phyloP scores from a whole-genome alignment of 1,284 basidiomycete genomes.

The Ganoderma lucidum region DNA sequence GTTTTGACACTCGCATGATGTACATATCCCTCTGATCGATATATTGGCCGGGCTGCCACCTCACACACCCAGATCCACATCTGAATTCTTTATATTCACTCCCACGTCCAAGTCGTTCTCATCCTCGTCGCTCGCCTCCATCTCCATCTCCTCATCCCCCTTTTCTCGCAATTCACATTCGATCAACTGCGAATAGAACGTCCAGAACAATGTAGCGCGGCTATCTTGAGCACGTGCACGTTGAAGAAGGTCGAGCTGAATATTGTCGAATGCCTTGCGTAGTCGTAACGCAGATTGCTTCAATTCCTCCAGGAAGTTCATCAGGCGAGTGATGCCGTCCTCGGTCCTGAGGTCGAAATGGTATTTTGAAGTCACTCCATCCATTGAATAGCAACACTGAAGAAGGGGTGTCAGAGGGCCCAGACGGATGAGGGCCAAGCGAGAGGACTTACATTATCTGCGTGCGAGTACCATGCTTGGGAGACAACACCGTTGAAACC shows the following conservation, averaged over 20 bases:
- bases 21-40: too few species aligned
- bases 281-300: neutral
- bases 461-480: slow-evolving; percentile 5
- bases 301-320: neutral
- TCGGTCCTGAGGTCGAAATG: neutral
- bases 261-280: neutral
- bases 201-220: neutral
- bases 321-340: neutral
- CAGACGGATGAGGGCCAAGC: too few species aligned
- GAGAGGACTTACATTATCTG: neutral
- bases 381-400: neutral
- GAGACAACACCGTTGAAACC: neutral
- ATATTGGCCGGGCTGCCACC: too few species aligned
- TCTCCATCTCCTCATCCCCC: too few species aligned
- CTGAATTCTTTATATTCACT: too few species aligned
- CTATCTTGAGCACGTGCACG: neutral
- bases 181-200: neutral
- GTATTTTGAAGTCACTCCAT: neutral
- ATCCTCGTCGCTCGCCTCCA: too few species aligned
- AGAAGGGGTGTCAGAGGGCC: neutral
- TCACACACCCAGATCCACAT: too few species aligned
- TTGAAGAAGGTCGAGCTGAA: neutral
- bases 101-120: too few species aligned
- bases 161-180: too few species aligned
- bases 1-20: too few species aligned